phyloP scores from a whole-genome alignment of 1,284 basidiomycete genomes.

The Fomitopsis schrenkii region DNA sequence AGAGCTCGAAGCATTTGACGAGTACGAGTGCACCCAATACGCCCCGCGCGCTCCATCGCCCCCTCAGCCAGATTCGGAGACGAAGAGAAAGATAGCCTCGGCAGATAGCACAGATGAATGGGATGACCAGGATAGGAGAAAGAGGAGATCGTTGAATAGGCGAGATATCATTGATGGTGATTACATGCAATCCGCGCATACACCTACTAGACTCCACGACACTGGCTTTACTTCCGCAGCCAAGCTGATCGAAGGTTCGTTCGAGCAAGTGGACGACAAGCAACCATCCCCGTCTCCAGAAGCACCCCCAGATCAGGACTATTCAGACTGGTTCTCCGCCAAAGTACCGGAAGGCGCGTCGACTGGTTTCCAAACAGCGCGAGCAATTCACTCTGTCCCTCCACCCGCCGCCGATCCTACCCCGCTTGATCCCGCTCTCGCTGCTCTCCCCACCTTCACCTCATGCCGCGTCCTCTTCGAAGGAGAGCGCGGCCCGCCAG shows the following conservation, averaged over 20 bases:
- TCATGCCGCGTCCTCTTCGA: conserved; percentile 1
- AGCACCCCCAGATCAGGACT: conserved; percentile 39
- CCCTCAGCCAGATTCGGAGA: background rate
- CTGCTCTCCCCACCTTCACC: conserved; percentile 3
- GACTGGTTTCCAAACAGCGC: conserved; percentile 23
- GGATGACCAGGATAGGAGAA: background rate
- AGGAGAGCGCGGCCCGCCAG: background rate
- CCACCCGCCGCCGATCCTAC: background rate
- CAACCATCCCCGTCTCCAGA: conserved; percentile 38
- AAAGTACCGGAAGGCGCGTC: conserved; percentile 11
- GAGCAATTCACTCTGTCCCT: conserved; percentile 5
- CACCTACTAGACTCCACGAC: background rate
- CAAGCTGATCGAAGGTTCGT: background rate
- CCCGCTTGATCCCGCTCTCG: conserved; percentile 7
- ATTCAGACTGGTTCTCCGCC: conserved; percentile 53
- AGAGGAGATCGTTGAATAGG: background rate
- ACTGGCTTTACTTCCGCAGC: conserved; percentile 15
- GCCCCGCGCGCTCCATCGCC: conserved; percentile 37
- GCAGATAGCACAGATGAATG: background rate
- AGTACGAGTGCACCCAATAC: conserved; percentile 36
- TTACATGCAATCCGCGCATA: background rate
- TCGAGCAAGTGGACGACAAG: background rate
- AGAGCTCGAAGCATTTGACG: conserved; percentile 53
- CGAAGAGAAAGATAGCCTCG: background rate
- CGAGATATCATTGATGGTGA: background rate